phyloP scores from a whole-genome alignment of 768 basidiomycete species.

The Pleurotus tuoliensis region DNA sequence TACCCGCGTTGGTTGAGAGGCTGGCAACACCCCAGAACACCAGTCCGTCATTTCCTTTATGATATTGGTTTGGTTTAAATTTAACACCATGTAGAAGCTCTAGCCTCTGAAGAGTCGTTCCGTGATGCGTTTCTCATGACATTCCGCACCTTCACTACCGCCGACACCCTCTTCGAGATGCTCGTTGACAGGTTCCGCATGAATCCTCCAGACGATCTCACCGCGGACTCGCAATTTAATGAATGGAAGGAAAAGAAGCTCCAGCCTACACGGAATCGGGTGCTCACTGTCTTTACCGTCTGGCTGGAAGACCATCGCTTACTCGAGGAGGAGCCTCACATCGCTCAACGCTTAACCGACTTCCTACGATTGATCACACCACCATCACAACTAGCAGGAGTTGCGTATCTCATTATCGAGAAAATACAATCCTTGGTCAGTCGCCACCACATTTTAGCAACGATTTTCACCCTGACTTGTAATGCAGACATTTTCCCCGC shows the following conservation, averaged over 20 bases:
- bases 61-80: not conserved
- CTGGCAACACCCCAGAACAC: slow-evolving; percentile 37
- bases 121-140: slow-evolving; percentile 76
- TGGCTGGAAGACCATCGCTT: slow-evolving; percentile 65
- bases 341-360: slow-evolving; percentile 51
- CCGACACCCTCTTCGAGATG: slow-evolving; percentile 63
- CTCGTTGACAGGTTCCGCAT: slow-evolving; percentile 63
- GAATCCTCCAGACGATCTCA: slow-evolving; percentile 45
- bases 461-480: not conserved
- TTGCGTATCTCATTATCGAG: slow-evolving; percentile 46
- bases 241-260: slow-evolving; percentile 67
- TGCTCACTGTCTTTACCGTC: slow-evolving; percentile 49
- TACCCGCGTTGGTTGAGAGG: slow-evolving; percentile 68
- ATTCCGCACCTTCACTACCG: slow-evolving; percentile 74
- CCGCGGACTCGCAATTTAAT: slow-evolving; percentile 41
- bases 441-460: not conserved
- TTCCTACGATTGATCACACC: slow-evolving; percentile 44
- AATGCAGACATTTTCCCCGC: not conserved
- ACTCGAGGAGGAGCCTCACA: slow-evolving; percentile 60
- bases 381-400: slow-evolving; percentile 36
- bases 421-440: slow-evolving; percentile 55
- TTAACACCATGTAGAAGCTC: slow-evolving; percentile 17
- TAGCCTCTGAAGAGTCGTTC: slow-evolving; percentile 32
- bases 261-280: slow-evolving; percentile 58
- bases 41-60: too few species aligned